These are phyloP conservation scores for Diplocarpon rosae DNA, from an alignment of 2,329 filamentous ascomycete species.

Conservation along the genomic window DNA sequence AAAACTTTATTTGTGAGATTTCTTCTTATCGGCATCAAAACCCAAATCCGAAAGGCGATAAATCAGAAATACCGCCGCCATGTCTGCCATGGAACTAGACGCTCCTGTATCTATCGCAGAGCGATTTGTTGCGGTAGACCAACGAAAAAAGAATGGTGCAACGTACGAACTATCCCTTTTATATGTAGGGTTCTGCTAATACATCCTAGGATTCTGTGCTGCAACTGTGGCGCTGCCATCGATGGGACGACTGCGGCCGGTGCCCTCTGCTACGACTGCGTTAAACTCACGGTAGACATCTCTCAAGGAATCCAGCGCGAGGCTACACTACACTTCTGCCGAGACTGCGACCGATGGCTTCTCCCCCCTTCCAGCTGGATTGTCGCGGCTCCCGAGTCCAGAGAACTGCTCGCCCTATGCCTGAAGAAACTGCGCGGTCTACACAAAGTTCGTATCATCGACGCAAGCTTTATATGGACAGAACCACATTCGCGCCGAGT, in stretches of 20 bases:
- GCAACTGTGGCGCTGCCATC: constrained; percentile 92
- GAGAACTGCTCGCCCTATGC: constrained; percentile 86
- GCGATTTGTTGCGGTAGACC: not conserved
- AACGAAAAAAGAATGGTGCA: not conserved
- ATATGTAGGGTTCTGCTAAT: constrained; percentile 7
- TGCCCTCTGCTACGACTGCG: constrained; percentile 89
- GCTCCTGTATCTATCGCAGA: too few relatives aligned
- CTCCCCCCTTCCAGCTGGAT: constrained; percentile 81
- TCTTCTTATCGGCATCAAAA: too few relatives aligned
- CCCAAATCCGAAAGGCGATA: too few relatives aligned
- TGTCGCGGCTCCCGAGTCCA: constrained; percentile 71
- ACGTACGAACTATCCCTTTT: not conserved
- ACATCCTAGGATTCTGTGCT: constrained; percentile 71
- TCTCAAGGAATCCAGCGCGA: constrained; percentile 86
- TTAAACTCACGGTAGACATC: constrained; percentile 90
- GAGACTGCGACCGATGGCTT: constrained; percentile 90
- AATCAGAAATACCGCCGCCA: too few relatives aligned
- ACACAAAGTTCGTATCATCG: constrained; percentile 84
- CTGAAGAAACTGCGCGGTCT: constrained; percentile 78
- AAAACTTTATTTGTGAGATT: too few relatives aligned
- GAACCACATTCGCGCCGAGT: constrained; percentile 90
- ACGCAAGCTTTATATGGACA: constrained; percentile 96
- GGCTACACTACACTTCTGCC: constrained; percentile 79
- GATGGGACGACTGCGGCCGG: constrained; percentile 80
- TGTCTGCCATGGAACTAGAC: too few relatives aligned